These are phyloP conservation scores for Amylocarpus encephaloides DNA, from an alignment of 2,329 filamentous ascomycete genomes.

Conservation along the genomic window DNA sequence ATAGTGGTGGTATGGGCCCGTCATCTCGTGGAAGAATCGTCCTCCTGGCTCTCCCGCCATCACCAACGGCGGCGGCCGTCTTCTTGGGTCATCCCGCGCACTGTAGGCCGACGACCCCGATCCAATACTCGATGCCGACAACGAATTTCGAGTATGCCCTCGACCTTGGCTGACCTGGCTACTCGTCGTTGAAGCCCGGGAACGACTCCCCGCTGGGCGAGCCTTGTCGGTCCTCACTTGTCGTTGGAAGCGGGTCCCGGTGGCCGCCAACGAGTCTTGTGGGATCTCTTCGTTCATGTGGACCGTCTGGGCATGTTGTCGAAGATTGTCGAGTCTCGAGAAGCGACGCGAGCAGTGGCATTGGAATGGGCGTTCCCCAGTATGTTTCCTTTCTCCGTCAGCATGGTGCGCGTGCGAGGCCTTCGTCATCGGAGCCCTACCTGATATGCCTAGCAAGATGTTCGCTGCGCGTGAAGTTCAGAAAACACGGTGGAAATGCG, in stretches of 20 bases:
- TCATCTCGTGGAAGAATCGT: slow-evolving; percentile 59
- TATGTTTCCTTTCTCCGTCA: slow-evolving; percentile 68
- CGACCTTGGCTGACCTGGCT: slow-evolving; percentile 65
- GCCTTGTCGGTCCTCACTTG: slow-evolving; percentile 86
- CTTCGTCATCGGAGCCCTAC: slow-evolving; percentile 39
- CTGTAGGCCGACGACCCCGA: slow-evolving; percentile 55
- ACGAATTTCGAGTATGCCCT: slow-evolving; percentile 73
- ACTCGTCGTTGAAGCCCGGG: slow-evolving; percentile 70
- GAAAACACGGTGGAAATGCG: slow-evolving; percentile 84
- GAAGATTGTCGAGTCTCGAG: slow-evolving; percentile 87
- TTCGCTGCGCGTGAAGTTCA: slow-evolving; percentile 94
- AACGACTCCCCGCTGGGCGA: slow-evolving; percentile 63
- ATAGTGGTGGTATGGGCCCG: slow-evolving; percentile 50
- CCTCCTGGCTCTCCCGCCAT: slow-evolving; percentile 70
- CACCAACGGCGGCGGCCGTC: slow-evolving; percentile 73
- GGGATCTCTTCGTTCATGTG: slow-evolving; percentile 98
- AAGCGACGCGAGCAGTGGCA: slow-evolving; percentile 93
- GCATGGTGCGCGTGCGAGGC: slow-evolving; percentile 19
- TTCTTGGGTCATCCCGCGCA: slow-evolving; percentile 54
- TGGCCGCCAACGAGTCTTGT: slow-evolving; percentile 84
- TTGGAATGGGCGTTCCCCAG: slow-evolving; percentile 91
- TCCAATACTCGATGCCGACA: slow-evolving; percentile 81
- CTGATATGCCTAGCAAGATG: slow-evolving; percentile 92
- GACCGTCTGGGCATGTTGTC: slow-evolving; percentile 95
- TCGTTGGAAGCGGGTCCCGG: slow-evolving; percentile 83